Evolutionary conservation across 495 filamentous ascomycete genomes (phyloP), one percentile per base, ranked within the genome.

Genomic region (Neurospora hispaniola): DNA sequence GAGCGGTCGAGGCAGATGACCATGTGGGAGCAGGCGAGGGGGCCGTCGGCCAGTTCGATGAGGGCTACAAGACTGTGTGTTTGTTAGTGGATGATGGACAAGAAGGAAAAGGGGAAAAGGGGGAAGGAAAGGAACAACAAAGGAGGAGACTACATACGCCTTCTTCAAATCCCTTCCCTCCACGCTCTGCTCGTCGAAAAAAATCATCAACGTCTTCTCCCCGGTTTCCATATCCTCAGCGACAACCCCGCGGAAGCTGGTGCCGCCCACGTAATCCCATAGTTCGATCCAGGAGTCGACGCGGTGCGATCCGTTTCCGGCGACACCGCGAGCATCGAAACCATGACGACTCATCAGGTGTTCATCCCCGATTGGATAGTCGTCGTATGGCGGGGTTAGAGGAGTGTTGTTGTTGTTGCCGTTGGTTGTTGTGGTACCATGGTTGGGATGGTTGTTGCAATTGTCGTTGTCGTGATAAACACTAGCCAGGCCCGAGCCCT

Each of bases 241-340:
- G 62, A 96, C 88, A 75, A 97, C 97, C 43, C 92, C 94, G 71
- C 93, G 88, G 82, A 97, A 96, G 78, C 90, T 91, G 46, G 88
- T 87, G 73, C 93, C 94, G 73, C 91, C 90, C 42, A 88, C 87
- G 79, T 97, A 98, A 81, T 98, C 94, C 91, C 92, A 94, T 42
- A 97, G 87, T 79, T 97, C 94, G 74, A 97, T 76, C 86, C 86
- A 89, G 74, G 83, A 82, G 72, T 78, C 80, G 18, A 84, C 75
- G n/a, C 72, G 70, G 43, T 81, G 79, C 71, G 69, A 71, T 16
- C 62, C 71, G 42, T 66, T 42, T 46, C 74, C 73, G 69, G 27
- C 69, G 23, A 72, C 73, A 59, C 39, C 41, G n/a, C 27, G 12
- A 18, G 27, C 27, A 18, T 35, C 54, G 14, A 39, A 46, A 3